Evolutionary conservation across 1,284 basidiomycete genomes (phyloP).

Genomic region (Cutaneotrichosporon dermatis): DNA sequence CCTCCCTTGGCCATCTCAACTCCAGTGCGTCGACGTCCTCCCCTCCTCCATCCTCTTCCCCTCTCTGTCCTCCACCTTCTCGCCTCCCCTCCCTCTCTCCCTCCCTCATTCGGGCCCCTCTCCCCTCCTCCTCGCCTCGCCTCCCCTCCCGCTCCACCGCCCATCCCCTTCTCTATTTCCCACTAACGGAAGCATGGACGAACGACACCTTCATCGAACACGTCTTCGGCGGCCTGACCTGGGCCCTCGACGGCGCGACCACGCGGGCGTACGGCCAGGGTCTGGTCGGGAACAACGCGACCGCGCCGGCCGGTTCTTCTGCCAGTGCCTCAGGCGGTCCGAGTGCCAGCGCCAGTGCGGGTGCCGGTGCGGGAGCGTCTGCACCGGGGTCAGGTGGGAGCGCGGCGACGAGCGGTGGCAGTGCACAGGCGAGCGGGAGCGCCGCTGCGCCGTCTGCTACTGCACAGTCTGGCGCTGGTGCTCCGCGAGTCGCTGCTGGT

Average conservation of each 20-base stretch:
- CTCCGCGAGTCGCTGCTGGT: background rate
- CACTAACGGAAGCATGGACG: constrained; percentile 43
- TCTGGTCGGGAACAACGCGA: constrained; percentile 34
- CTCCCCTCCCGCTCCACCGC: too few species aligned
- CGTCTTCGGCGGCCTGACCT: constrained; percentile 65
- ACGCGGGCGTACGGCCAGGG: constrained; percentile 43
- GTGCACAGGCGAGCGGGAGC: background rate
- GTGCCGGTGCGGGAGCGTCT: too few species aligned
- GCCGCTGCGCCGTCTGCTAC: background rate
- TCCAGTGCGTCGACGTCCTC: constrained; percentile 48
- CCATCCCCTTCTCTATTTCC: background rate
- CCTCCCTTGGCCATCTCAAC: constrained; percentile 68
- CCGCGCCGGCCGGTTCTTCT: background rate
- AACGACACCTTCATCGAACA: constrained; percentile 63
- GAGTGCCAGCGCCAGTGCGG: background rate
- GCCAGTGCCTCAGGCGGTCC: background rate
- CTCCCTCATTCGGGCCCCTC: too few species aligned
- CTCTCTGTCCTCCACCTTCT: too few species aligned
- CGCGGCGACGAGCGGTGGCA: background rate
- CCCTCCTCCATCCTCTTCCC: too few species aligned
- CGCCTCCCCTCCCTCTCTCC: too few species aligned
- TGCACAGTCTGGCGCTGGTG: background rate
- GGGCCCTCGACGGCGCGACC: constrained; percentile 59
- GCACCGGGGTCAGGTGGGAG: background rate
- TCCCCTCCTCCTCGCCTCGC: too few species aligned